phyloP scores from a whole-genome alignment of 768 basidiomycete genomes.

The Mycena alexandri region DNA sequence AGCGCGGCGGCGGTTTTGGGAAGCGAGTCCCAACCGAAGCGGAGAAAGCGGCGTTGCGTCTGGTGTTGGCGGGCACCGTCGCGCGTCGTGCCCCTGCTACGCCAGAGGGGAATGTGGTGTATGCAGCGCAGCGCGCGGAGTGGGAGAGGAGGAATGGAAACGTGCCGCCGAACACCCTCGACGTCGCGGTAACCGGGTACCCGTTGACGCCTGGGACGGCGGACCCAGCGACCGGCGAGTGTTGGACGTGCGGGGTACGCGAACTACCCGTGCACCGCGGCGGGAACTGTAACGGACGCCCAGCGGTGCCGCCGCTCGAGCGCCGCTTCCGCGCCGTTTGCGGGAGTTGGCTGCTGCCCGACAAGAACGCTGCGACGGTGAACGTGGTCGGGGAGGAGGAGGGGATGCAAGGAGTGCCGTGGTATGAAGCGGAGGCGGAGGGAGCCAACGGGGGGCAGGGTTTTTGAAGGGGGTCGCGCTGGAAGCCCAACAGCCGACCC shows the following conservation, averaged over 20 bases:
- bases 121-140: background rate
- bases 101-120: background rate
- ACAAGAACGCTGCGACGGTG: background rate
- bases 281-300: background rate
- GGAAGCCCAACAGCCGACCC: background rate
- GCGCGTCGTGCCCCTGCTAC: background rate
- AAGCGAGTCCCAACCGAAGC: background rate
- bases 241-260: conserved; percentile 15
- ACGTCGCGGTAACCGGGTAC: conserved; percentile 5
- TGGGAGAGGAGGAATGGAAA: background rate
- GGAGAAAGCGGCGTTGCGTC: background rate
- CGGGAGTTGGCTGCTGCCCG: background rate
- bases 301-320: background rate
- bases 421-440: background rate
- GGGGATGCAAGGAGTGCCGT: background rate
- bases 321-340: conserved; percentile 1
- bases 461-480: conserved; percentile 4
- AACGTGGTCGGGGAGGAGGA: background rate
- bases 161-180: background rate
- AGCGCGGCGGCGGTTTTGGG: too few species aligned
- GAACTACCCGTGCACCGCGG: background rate
- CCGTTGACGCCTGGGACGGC: conserved; percentile 20
- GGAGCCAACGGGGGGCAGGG: background rate
- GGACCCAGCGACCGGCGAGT: conserved; percentile 2
- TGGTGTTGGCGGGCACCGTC: background rate